Evolutionary conservation across 2,329 filamentous ascomycete species (phyloP).

Genomic region (Phaeosphaeriaceae sp.): DNA sequence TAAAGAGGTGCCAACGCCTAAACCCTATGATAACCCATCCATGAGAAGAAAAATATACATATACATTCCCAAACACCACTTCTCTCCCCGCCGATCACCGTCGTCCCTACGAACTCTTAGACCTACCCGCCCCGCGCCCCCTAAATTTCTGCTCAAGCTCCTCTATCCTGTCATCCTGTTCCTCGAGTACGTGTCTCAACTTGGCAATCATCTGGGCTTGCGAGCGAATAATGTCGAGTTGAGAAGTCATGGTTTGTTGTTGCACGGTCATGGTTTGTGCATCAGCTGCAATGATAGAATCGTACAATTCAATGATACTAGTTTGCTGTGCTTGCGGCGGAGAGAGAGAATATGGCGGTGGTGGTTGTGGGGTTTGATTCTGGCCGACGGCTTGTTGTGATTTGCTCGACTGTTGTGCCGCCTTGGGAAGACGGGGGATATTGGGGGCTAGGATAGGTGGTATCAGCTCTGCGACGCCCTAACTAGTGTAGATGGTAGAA

Average conservation of each 20-base stretch:
- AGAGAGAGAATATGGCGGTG: conserved; percentile 2
- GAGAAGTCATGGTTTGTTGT: conserved; percentile 12
- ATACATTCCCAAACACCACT: too few relatives aligned
- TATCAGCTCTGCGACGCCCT: too few relatives aligned
- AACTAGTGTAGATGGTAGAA: too few relatives aligned
- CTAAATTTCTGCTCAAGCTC: not conserved
- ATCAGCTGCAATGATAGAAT: conserved; percentile 15
- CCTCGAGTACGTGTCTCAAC: conserved; percentile 9
- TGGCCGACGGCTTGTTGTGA: not conserved
- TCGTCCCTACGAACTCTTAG: too few relatives aligned
- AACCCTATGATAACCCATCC: too few relatives aligned
- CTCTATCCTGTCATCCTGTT: conserved; percentile 8
- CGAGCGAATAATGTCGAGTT: conserved; percentile 12
- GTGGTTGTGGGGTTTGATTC: not conserved
- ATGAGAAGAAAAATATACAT: too few relatives aligned
- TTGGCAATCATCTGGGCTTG: conserved; percentile 12
- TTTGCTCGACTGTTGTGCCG: not conserved
- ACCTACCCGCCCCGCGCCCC: not conserved
- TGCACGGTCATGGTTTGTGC: conserved; percentile 15
- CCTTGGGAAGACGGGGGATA: not conserved
- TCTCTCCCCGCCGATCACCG: too few relatives aligned
- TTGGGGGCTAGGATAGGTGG: not conserved
- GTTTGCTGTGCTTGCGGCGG: not conserved
- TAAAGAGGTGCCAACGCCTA: too few relatives aligned
- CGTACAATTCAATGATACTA: conserved; percentile 9